phyloP scores from a whole-genome alignment of 129 eudicot species.

The Tagetes patula region DNA sequence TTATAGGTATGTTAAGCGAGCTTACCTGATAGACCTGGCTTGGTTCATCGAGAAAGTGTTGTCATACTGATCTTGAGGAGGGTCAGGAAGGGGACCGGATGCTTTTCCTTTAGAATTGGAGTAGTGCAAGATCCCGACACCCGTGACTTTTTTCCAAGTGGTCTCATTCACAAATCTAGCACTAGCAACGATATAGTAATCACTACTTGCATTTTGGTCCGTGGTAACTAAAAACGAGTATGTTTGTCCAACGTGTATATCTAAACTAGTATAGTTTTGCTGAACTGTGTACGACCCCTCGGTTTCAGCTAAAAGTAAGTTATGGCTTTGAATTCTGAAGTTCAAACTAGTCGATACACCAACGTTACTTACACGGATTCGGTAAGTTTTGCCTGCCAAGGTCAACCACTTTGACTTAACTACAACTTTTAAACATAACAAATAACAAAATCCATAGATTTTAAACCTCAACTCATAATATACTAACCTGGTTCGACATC shows the following conservation, averaged over 20 bases:
- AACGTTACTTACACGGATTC: conserved; percentile 72
- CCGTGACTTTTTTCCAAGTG: conserved; percentile 56
- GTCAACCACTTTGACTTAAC: conserved; percentile 2
- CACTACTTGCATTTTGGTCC: conserved; percentile 70
- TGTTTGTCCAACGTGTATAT: conserved; percentile 69
- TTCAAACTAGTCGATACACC: conserved; percentile 72
- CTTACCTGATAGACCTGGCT: conserved; percentile 84
- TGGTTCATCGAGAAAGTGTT: conserved; percentile 91
- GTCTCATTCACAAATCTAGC: conserved; percentile 58
- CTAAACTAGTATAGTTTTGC: conserved; percentile 64
- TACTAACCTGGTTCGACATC: conserved; percentile 56
- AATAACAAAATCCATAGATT: neutral
- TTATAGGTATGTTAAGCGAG: neutral
- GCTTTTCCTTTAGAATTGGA: conserved; percentile 91
- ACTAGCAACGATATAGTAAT: conserved; percentile 72
- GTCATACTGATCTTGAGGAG: conserved; percentile 76
- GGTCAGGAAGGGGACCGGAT: conserved; percentile 86
- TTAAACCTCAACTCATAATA: neutral
- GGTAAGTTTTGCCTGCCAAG: conserved; percentile 61
- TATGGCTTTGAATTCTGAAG: conserved; percentile 70
- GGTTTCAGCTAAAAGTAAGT: conserved; percentile 60
- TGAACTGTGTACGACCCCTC: conserved; percentile 76
- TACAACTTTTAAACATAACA: neutral
- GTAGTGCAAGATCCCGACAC: conserved; percentile 60
- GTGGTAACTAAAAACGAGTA: conserved; percentile 59